These are phyloP conservation scores for Chlorokybus atmophyticus DNA, from an alignment of 139 green algal species.

Conservation along the genomic window DNA sequence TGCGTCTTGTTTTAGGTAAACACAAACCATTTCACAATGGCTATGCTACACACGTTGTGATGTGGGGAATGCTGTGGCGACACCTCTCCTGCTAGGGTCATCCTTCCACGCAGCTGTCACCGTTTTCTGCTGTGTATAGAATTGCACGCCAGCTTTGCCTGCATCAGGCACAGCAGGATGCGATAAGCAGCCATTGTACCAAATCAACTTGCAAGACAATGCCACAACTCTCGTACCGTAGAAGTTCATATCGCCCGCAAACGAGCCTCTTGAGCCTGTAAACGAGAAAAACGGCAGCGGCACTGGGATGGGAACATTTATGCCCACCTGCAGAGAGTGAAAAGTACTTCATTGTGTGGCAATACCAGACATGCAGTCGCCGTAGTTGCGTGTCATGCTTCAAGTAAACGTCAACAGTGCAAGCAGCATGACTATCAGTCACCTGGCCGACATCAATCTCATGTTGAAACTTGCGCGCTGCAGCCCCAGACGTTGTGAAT, in stretches of 20 bases:
- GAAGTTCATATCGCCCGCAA: constrained; percentile 72
- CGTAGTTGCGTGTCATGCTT: no score
- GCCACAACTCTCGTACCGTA: constrained; percentile 37
- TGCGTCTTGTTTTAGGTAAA: no score
- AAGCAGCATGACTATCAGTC: neutral
- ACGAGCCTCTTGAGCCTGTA: constrained; percentile 82
- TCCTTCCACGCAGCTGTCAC: constrained; percentile 83
- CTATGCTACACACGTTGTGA: no score
- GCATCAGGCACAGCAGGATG: constrained; percentile 1
- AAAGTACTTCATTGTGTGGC: neutral
- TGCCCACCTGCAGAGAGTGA: constrained; percentile 52
- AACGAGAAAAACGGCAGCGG: constrained; percentile 93
- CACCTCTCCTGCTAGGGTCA: no score
- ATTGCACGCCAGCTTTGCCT: constrained; percentile 70
- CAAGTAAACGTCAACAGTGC: neutral
- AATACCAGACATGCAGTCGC: no score
- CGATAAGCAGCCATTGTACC: neutral
- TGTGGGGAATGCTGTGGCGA: no score
- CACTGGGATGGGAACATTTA: constrained; percentile 94
- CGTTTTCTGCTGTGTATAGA: constrained; percentile 91
- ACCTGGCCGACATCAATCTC: constrained; percentile 52
- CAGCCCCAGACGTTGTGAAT: constrained; percentile 69
- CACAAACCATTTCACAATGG: no score
- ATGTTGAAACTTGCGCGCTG: constrained; percentile 70
- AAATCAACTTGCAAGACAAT: neutral